Evolutionary conservation across 2,329 filamentous ascomycete species (phyloP), one percentile per base, ranked within the genome.

Genomic region (Xylaria sp.): DNA sequence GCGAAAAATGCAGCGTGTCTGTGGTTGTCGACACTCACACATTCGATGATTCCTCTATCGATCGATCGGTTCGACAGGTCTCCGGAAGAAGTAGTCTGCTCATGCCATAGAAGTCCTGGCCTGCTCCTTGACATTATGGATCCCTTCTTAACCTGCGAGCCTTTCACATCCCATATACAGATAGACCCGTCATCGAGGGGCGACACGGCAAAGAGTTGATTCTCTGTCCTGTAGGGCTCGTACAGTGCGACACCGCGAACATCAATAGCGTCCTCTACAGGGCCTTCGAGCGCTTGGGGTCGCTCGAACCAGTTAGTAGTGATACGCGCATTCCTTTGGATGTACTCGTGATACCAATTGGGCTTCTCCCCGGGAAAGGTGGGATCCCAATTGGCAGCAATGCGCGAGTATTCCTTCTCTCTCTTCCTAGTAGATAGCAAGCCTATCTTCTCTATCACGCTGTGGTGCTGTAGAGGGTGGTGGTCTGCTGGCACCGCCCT

Each of bases 261-360:
- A 76, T 97, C 93, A 44, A 89, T 81, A 34, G 83, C 78, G 66
- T 87, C 83, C 56, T 80, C 83, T 61, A 80, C 74, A 18, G 80
- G 78, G 20, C 82, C 80, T 41, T 84, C 80, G 63, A 76, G 77
- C 48, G 84, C 77, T 10, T 81, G 80, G 9, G 91, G 90, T 64
- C 88, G 85, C 76, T 94, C 87, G 51, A 97, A 84, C 94, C 94
- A 98, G 74, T 87, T 91, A 63, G 94, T 84, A 15, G 86, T 86
- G n/a, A 94, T 85, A 0, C 91, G 90, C 0, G 89, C 94, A 80
- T 94, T 87, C 41, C 94, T 87, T 63, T 94, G 93, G 71, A 97
- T 91, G 77, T 94, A 97, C 80, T 98, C 94, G 65, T 92, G 88
- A 79, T 97, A 97, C 91, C 94, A 98, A 58, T 92, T 89, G 23